phyloP scores from a whole-genome alignment of 495 filamentous ascomycete genomes.

The Cercophora scortea region DNA sequence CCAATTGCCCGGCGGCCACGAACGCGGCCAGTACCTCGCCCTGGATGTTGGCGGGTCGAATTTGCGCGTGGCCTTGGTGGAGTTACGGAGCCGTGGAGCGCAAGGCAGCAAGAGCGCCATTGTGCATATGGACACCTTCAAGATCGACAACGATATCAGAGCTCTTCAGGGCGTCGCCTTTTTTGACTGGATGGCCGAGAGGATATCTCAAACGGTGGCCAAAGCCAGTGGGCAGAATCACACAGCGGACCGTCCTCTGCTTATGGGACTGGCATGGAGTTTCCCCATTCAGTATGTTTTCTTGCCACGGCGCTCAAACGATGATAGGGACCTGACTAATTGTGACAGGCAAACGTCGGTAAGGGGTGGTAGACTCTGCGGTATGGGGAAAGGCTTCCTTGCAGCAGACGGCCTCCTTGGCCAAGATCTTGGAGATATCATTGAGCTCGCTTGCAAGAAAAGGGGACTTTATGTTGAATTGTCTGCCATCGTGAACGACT shows the following conservation, averaged over 20 bases:
- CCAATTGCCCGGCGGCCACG: conserved; percentile 63
- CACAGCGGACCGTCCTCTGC: conserved; percentile 25
- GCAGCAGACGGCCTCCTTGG: conserved; percentile 43
- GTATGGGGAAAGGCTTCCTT: conserved; percentile 78
- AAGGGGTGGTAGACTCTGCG: conserved; percentile 64
- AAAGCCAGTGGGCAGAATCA: conserved; percentile 24
- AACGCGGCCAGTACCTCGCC: conserved; percentile 55
- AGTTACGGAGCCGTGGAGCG: conserved; percentile 44
- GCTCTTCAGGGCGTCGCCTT: conserved; percentile 43
- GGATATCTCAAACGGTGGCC: conserved; percentile 51
- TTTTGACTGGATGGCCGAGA: conserved; percentile 78
- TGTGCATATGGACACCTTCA: conserved; percentile 39
- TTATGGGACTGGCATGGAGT: conserved; percentile 74
- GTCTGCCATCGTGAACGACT: conserved; percentile 77
- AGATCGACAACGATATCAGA: conserved; percentile 40
- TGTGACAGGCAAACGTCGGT: conserved; percentile 63
- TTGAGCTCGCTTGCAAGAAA: conserved; percentile 37
- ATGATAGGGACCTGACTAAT: conserved; percentile 7
- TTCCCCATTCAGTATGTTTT: conserved; percentile 73
- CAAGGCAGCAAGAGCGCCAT: conserved; percentile 26
- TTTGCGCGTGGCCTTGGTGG: conserved; percentile 68
- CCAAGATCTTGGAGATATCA: conserved; percentile 44
- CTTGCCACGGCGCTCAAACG: too few relatives aligned
- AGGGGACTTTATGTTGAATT: conserved; percentile 52
- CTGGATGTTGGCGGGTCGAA: conserved; percentile 71